phyloP scores from a whole-genome alignment of 306 rosid genomes.

The Neltuma alba region DNA sequence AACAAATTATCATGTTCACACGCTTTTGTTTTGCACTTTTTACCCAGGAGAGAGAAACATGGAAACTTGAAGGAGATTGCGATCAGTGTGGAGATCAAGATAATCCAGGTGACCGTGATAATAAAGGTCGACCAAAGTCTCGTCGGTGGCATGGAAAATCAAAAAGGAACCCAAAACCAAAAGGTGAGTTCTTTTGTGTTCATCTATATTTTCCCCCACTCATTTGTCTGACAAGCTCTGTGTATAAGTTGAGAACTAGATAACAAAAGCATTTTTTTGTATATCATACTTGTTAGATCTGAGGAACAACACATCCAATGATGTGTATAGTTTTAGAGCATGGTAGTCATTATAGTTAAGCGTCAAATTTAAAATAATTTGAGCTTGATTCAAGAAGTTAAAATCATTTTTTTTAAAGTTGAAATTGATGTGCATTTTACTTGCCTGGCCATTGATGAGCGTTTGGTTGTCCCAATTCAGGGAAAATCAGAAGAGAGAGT shows the following conservation, averaged over 20 bases:
- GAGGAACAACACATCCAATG: constrained; percentile 14
- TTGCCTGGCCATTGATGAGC: constrained; percentile 30
- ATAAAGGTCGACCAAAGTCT: constrained; percentile 57
- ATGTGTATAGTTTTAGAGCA: constrained; percentile 3
- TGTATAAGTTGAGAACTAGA: constrained; percentile 4
- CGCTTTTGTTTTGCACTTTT: constrained; percentile 29
- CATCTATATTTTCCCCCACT: background rate
- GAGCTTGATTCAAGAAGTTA: constrained; percentile 3
- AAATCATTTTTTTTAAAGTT: constrained; percentile 20
- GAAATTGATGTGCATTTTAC: constrained; percentile 5
- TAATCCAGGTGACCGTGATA: constrained; percentile 41
- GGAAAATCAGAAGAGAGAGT: constrained; percentile 48
- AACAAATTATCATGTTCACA: constrained; percentile 4
- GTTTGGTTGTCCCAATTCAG: constrained; percentile 24
- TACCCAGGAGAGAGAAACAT: constrained; percentile 50
- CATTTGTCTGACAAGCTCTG: constrained; percentile 14
- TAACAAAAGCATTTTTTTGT: background rate
- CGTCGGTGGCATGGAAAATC: constrained; percentile 48
- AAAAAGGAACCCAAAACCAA: constrained; percentile 56
- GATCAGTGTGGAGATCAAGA: constrained; percentile 34
- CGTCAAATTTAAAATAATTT: background rate
- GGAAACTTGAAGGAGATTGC: constrained; percentile 42
- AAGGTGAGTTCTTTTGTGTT: constrained; percentile 50
- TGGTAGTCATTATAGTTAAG: constrained; percentile 1
- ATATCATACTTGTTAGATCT: background rate